Conservation (phyloP, 148 eudicot genomes). For the Rhododendron molle region DNA sequence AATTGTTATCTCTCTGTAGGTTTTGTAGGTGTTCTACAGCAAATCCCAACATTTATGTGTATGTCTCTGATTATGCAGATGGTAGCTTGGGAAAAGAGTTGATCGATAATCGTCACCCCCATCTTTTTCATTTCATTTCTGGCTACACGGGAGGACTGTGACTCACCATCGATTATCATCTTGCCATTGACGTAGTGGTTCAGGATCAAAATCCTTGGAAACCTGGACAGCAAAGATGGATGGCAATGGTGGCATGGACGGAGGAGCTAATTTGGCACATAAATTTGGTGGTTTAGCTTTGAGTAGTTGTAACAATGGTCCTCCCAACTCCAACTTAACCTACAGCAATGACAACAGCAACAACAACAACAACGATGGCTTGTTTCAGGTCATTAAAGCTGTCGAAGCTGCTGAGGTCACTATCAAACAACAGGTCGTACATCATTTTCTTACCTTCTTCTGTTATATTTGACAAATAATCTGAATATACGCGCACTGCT, state of each 20-base stretch:
- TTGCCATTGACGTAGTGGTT: neutral
- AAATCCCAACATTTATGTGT: neutral
- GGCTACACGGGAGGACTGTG: neutral
- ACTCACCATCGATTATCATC: neutral
- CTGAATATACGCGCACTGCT: neutral
- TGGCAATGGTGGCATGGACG: constrained; percentile 9
- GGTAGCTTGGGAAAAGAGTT: neutral
- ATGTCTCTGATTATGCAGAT: neutral
- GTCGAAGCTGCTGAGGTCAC: constrained; percentile 59
- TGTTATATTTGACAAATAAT: neutral
- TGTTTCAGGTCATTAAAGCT: constrained; percentile 55
- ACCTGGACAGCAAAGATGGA: constrained; percentile 16
- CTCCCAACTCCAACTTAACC: neutral
- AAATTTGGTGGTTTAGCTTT: constrained; percentile 25
- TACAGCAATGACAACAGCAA: constrained; percentile 10
- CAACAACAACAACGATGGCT: constrained; percentile 25
- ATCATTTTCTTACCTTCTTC: neutral
- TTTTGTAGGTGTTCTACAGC: neutral
- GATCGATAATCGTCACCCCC: neutral
- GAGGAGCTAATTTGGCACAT: constrained; percentile 23
- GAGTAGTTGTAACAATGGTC: neutral
- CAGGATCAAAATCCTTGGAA: neutral
- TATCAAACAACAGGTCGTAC: constrained; percentile 41
- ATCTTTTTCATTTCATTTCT: neutral
- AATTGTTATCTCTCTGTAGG: neutral